Evolutionary conservation across 306 rosid genomes (phyloP), one percentile per base, ranked within the genome.

Genomic region (Benincasa hispida): DNA sequence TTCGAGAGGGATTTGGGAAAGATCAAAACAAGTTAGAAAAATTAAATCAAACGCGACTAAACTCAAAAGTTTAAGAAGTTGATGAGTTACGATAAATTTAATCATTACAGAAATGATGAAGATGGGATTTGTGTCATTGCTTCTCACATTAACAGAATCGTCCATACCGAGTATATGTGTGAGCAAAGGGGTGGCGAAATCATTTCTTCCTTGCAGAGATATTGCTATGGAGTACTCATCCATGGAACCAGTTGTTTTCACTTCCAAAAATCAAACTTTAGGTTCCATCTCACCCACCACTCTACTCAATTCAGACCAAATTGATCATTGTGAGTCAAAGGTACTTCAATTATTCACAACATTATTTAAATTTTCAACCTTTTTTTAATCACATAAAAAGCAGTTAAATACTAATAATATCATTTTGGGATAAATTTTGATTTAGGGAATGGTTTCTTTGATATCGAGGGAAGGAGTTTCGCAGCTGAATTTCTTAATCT

Each of bases 151-250:
- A 67, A 79, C 82, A 61, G 83, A 84, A 80, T 85, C 69, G 30
- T 91, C 87, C 24, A 78, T 90, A 62, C 88, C 92, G 7, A 87
- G 87, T 28, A 90, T 90, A 19, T 90, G 96, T 77, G 76, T 90
- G 30, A 68, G 54, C 75, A 73, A 78, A 59, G 42, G 10, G 19
- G 56, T 79, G 72, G 91, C 83, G 12, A 83, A 76, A 66, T 76
- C 87, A 22, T 84, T 87, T 61, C 86, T 82, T 17, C 96, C 92
- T 13, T 90, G 96, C 22, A 34, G 75, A 27, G 81, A 84, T 61
- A 15, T 27, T 75, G 53, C 83, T 18, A 4, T 24, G 55, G 75
- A 76, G 6, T 42, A 10, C 14, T 30, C 28, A 2, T 68, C 72
- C 32, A 50, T 67, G 53, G n/a, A 53, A n/a, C 58, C 78, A 10